These are phyloP conservation scores for Stephanocyclus meneghinianus DNA, from an alignment of 352 stramenopile species.

Conservation along the genomic window DNA sequence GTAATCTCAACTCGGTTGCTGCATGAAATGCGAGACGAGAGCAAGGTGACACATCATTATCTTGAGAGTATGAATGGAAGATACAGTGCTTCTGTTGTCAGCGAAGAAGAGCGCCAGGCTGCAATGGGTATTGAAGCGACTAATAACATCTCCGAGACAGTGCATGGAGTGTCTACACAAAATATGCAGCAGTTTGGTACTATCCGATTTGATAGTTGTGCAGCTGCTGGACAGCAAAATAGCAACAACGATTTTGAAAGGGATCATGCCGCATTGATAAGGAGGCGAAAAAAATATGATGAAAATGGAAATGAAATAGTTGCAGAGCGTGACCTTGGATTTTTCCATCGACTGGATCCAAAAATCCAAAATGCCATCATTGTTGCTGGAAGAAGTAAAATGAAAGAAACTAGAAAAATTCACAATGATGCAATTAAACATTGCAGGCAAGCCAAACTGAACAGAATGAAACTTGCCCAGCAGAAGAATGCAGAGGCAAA, in stretches of 20 bases:
- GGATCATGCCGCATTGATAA: not conserved
- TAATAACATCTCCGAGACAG: not conserved
- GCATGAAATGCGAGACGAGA: not conserved
- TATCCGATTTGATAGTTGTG: not conserved
- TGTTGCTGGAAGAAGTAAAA: not conserved
- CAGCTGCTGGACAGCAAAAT: not conserved
- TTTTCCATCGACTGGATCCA: not conserved
- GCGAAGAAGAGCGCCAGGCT: not conserved
- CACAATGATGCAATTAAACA: conserved; percentile 8
- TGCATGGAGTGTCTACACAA: not conserved
- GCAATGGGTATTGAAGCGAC: not conserved
- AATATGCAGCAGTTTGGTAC: not conserved
- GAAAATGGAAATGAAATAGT: no score
- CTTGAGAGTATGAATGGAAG: not conserved
- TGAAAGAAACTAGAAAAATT: not conserved
- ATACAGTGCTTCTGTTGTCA: not conserved
- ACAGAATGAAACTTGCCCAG: conserved; percentile 16
- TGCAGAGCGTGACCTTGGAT: no score
- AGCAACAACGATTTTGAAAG: not conserved
- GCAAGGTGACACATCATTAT: not conserved
- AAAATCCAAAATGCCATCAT: not conserved
- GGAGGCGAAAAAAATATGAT: no score
- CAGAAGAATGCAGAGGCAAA: conserved; percentile 3
- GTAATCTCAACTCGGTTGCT: not conserved
- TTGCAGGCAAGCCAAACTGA: not conserved